Conservation (phyloP, 2,329 filamentous ascomycete genomes). For the Fusarium sulawesiense region DNA sequence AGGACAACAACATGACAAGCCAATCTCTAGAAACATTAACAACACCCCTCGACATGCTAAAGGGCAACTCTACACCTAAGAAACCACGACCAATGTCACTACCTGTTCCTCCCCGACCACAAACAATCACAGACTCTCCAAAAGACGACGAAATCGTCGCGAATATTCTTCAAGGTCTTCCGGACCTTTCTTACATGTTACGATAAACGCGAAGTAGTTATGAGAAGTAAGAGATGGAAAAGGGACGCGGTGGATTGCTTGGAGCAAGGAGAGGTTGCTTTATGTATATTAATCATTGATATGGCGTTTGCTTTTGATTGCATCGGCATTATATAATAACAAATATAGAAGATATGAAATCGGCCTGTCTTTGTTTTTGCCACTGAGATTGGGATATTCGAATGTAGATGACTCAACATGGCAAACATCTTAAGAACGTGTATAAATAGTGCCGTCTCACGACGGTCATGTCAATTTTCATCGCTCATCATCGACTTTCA, state of each 20-base stretch:
- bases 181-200: constrained; percentile 61
- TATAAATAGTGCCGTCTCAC: neutral
- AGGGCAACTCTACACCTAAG: neutral
- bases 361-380: neutral
- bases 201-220: constrained; percentile 44
- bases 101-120: constrained; percentile 15
- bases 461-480: neutral
- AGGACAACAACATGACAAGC: constrained; percentile 2
- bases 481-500: neutral
- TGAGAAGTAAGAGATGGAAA: constrained; percentile 24
- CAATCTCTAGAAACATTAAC: constrained; percentile 10
- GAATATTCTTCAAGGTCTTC: constrained; percentile 53
- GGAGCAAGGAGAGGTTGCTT: neutral
- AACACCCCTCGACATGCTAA: constrained; percentile 12
- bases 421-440: neutral
- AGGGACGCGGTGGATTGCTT: neutral
- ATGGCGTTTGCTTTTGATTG: constrained; percentile 30
- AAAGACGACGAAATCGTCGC: constrained; percentile 51
- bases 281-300: constrained; percentile 35
- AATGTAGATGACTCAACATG: neutral
- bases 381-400: neutral
- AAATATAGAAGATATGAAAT: neutral
- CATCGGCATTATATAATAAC: constrained; percentile 11
- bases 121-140: constrained; percentile 5
- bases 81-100: constrained; percentile 10